Evolutionary conservation across 2,329 filamentous ascomycete genomes (phyloP), one percentile per base, ranked within the genome.

Genomic region (Ascochyta lentis): DNA sequence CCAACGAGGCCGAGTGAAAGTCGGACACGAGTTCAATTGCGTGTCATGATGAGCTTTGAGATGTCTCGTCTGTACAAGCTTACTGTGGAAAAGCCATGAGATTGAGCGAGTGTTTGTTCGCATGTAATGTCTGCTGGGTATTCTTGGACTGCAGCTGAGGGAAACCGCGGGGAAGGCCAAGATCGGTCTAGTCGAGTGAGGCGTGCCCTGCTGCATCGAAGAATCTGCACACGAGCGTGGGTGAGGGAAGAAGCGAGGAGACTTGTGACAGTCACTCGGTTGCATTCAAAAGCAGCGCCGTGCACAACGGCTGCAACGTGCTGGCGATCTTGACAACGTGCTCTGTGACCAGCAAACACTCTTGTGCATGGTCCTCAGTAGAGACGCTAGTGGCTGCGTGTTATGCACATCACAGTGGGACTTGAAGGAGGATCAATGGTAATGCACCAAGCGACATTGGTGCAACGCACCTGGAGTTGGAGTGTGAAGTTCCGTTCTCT

Each of bases 361-460:
- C 44, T 52, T 42, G 42, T 45, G 47, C 59, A 57, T 43, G 53
- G 42, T 42, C 48, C 51, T 47, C 51, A 46, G 63, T 55, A 31
- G 45, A 34, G 26, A 34, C 26, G 23, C 46, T 55, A 51, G 51
- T 48, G 41, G 48, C 35, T 19, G 19, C 19, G 19, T 42, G 31
- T 37, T 42, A 19, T 42, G 38, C 51, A 47, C 42, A 49, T 34
- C 29, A 39, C 51, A 50, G 22, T 37, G 15, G 47, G 39, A 23
- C 16, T 44, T 31, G 23, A 50, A 29, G 38, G 42, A 35, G 27
- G 23, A 23, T 38, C 19, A 26, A 15, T 39, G 31, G 46, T 56
- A 61, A 61, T 59, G 40, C 59, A 53, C 41, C 49, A 38, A 43
- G 33, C 41, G 46, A 60, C 46, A 61, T 59, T 67, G 64, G 60